Percentiles rank a stretch among this genome's conserved stretches.
phyloP scores from a whole-genome alignment of 2,329 filamentous ascomycete genomes.

The Stagonosporopsis chrysanthemi region DNA sequence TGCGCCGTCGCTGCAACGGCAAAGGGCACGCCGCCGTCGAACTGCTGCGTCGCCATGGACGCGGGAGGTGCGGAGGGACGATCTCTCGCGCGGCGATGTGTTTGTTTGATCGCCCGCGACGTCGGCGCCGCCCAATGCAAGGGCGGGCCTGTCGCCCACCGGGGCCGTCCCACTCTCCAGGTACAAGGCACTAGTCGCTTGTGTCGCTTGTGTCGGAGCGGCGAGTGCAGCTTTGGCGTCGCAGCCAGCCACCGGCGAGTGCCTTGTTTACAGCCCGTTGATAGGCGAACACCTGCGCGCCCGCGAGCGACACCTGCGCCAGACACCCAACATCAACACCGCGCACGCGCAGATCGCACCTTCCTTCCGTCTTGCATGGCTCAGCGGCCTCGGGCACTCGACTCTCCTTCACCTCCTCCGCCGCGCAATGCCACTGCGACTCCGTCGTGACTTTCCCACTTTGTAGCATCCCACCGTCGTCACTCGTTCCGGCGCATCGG shows the following conservation, averaged over 20 bases:
- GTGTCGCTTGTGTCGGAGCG: slow-evolving; percentile 34
- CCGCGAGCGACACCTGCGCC: slow-evolving; percentile 1
- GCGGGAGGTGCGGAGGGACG: no score
- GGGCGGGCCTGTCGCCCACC: no score
- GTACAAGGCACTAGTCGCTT: no score
- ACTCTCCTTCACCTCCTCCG: slow-evolving; percentile 11
- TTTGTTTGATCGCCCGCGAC: slow-evolving; percentile 16
- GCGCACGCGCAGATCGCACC: slow-evolving; percentile 1
- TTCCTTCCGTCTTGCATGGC: slow-evolving; percentile 16
- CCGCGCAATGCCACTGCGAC: slow-evolving; percentile 33
- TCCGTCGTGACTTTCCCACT: slow-evolving; percentile 15
- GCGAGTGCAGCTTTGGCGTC: slow-evolving; percentile 15
- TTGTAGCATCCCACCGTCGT: slow-evolving; percentile 26
- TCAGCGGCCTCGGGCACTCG: not conserved
- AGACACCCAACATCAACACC: slow-evolving; percentile 10
- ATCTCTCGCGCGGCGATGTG: slow-evolving; percentile 6
- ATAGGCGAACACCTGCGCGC: slow-evolving; percentile 13
- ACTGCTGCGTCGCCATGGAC: slow-evolving; percentile 55
- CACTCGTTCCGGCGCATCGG: slow-evolving; percentile 41
- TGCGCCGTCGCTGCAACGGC: slow-evolving; percentile 57
- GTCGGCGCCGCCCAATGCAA: not conserved
- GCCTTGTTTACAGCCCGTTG: slow-evolving; percentile 31
- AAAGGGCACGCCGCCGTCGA: slow-evolving; percentile 52
- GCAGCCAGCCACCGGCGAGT: slow-evolving; percentile 23
- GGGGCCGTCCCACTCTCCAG: no score